phyloP scores from a whole-genome alignment of 116 monocot genomes.

The Thalassia testudinum region DNA sequence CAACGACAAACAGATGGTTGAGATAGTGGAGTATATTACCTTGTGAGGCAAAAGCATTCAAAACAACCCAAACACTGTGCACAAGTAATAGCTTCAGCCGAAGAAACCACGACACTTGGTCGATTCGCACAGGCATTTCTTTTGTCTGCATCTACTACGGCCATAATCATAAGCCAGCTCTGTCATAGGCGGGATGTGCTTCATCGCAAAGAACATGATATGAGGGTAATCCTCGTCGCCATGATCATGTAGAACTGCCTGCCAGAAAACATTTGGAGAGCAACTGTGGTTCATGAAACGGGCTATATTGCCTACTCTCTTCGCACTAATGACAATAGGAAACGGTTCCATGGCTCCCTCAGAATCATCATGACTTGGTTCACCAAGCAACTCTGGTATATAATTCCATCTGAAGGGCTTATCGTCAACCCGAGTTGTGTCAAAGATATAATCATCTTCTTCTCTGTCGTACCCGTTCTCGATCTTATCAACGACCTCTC shows the following conservation, averaged over 20 bases:
- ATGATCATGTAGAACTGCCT: slow-evolving; percentile 55
- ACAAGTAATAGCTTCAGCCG: slow-evolving; percentile 9
- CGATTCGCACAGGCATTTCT: slow-evolving; percentile 47
- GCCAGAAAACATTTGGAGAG: slow-evolving; percentile 76
- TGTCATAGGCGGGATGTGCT: slow-evolving; percentile 79
- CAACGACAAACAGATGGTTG: too few relatives aligned
- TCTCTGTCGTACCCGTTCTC: slow-evolving; percentile 20
- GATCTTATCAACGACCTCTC: slow-evolving; percentile 35
- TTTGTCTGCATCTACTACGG: slow-evolving; percentile 18
- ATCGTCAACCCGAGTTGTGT: slow-evolving; percentile 19
- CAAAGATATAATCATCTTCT: slow-evolving; percentile 51
- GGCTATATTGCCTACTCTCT: slow-evolving; percentile 51
- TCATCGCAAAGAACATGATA: slow-evolving; percentile 71
- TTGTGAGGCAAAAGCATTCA: neutral
- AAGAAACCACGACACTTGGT: slow-evolving; percentile 45
- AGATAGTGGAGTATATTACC: neutral
- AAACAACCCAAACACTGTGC: neutral
- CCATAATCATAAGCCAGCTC: slow-evolving; percentile 80
- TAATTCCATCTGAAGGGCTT: slow-evolving; percentile 56
- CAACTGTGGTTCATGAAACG: slow-evolving; percentile 90
- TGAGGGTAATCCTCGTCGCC: slow-evolving; percentile 43
- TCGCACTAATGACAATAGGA: slow-evolving; percentile 38
- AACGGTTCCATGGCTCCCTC: slow-evolving; percentile 17
- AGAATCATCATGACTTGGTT: slow-evolving; percentile 23
- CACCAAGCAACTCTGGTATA: slow-evolving; percentile 56